Evolutionary conservation across 1,284 basidiomycete genomes (phyloP).

Genomic region (Quambalaria eucalypti): DNA sequence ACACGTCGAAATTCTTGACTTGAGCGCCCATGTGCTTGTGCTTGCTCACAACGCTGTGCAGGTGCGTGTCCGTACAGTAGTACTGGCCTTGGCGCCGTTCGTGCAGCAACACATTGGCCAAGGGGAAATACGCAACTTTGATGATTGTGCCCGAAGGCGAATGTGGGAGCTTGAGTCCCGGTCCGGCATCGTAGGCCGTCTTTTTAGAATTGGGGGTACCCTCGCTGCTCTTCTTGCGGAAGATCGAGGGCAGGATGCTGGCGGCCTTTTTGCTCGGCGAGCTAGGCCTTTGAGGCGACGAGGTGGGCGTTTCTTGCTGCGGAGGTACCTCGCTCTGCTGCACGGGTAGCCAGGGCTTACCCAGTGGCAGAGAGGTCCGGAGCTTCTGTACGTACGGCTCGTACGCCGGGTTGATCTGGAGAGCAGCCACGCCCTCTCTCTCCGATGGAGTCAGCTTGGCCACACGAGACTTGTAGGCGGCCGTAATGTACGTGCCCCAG

Average conservation of each 20-base stretch:
- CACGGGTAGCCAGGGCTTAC: neutral
- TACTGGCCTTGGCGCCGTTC: constrained; percentile 1
- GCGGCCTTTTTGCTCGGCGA: neutral
- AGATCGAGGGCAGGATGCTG: neutral
- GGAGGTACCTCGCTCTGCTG: neutral
- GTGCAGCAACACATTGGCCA: constrained; percentile 6
- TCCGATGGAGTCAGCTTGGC: neutral
- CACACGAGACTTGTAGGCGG: neutral
- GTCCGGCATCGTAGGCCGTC: neutral
- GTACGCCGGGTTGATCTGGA: neutral
- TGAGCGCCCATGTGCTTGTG: neutral
- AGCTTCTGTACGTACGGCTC: neutral
- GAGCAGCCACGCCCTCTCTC: neutral
- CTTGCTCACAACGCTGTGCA: neutral
- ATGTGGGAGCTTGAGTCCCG: constrained; percentile 1
- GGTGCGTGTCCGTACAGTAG: neutral
- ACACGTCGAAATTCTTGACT: neutral
- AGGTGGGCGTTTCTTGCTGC: neutral
- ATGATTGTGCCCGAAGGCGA: constrained; percentile 3
- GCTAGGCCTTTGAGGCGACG: neutral
- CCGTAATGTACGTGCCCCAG: neutral
- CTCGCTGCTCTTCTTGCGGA: neutral
- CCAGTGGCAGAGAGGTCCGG: neutral
- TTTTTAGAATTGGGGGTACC: neutral
- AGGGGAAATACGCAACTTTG: constrained; percentile 3